phyloP scores from a whole-genome alignment of 2,329 filamentous ascomycete genomes.

The Penicillium carneum region DNA sequence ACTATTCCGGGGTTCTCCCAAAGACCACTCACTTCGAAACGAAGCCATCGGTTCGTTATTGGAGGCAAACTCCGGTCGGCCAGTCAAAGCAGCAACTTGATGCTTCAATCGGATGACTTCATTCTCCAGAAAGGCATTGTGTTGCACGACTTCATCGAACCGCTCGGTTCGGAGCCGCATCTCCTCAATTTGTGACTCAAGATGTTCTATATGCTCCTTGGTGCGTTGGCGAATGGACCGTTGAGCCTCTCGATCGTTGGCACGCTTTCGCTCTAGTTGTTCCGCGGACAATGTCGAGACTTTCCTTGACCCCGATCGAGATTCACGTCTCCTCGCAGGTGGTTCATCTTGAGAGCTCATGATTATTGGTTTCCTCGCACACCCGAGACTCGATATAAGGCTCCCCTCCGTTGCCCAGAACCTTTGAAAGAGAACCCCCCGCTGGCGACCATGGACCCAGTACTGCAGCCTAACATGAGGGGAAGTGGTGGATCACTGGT shows the following conservation, averaged over 20 bases:
- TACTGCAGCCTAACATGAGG: conserved; percentile 24
- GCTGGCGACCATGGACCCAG: conserved; percentile 27
- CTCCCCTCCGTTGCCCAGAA: conserved; percentile 20
- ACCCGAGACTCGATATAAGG: conserved; percentile 5
- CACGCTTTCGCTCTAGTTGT: conserved; percentile 66
- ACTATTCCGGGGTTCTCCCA: conserved; percentile 31
- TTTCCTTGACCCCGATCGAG: conserved; percentile 64
- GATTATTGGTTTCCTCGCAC: conserved; percentile 1
- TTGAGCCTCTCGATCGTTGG: conserved; percentile 67
- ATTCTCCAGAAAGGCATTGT: conserved; percentile 62
- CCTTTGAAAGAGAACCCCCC: conserved; percentile 18
- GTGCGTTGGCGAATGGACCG: conserved; percentile 66
- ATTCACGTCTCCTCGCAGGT: conserved; percentile 48
- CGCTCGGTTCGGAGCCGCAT: conserved; percentile 60
- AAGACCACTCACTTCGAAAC: conserved; percentile 25
- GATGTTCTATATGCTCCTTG: conserved; percentile 65
- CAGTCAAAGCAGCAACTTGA: conserved; percentile 50
- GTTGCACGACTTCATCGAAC: conserved; percentile 60
- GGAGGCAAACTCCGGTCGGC: conserved; percentile 34
- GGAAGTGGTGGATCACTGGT: conserved; percentile 13
- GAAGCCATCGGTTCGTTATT: conserved; percentile 24
- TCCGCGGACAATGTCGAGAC: conserved; percentile 65
- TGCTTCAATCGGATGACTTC: conserved; percentile 62
- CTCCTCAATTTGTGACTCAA: conserved; percentile 60
- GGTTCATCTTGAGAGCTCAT: conserved; percentile 39